phyloP scores from a whole-genome alignment of 2,329 filamentous ascomycete species.

The Huntiella moniliformis region DNA sequence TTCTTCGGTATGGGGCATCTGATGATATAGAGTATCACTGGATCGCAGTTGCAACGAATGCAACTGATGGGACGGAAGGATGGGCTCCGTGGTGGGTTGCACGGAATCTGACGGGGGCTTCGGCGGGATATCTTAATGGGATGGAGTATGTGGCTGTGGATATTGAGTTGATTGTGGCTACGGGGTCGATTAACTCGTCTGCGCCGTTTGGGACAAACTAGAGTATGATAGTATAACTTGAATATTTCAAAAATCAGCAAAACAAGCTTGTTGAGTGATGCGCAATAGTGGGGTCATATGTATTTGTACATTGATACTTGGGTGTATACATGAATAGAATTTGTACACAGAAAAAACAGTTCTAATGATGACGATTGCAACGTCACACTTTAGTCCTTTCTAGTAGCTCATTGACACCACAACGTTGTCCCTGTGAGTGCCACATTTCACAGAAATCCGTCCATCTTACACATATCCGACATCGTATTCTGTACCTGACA shows the following conservation, averaged over 20 bases:
- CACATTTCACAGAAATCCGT: too few species aligned
- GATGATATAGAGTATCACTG: slow-evolving; percentile 3
- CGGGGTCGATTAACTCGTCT: slow-evolving; percentile 7
- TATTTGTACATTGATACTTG: too few species aligned
- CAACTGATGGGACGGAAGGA: slow-evolving; percentile 7
- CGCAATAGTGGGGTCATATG: too few species aligned
- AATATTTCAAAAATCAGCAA: not conserved
- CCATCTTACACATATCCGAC: too few species aligned
- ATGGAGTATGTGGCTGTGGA: slow-evolving; percentile 8
- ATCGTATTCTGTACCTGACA: too few species aligned
- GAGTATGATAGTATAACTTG: not conserved
- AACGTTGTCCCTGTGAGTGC: too few species aligned
- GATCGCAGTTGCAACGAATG: slow-evolving; percentile 11
- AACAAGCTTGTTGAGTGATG: not conserved
- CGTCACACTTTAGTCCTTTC: not conserved
- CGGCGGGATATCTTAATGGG: not conserved
- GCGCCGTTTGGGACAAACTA: slow-evolving; percentile 10
- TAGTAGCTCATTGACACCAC: too few species aligned
- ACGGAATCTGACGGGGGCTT: not conserved
- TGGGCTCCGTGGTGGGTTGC: slow-evolving; percentile 11
- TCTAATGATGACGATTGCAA: not conserved
- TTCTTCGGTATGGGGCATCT: slow-evolving; percentile 1
- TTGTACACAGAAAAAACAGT: too few species aligned
- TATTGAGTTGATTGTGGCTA: slow-evolving; percentile 9
- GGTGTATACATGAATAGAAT: not conserved